A percentile compares a stretch with the other conserved stretches of the same genome.
Conservation (phyloP, 2,329 filamentous ascomycete species). For the Epichloe aotearoae region DNA sequence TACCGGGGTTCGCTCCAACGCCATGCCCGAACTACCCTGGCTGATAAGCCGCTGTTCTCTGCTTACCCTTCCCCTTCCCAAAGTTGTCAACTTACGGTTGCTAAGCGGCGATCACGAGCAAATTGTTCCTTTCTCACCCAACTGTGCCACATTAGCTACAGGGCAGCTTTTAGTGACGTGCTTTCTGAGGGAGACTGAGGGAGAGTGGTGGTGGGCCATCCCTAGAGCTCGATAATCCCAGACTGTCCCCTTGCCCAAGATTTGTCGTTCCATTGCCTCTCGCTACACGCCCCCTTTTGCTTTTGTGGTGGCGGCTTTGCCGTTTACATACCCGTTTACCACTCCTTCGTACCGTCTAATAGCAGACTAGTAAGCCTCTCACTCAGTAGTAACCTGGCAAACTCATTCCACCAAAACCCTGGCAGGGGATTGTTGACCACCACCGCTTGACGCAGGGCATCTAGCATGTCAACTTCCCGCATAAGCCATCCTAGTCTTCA, state of each 20-base stretch:
- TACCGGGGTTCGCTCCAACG: slow-evolving; percentile 1
- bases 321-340: slow-evolving; percentile 2
- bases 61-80: background rate
- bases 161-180: background rate
- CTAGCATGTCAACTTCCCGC: slow-evolving; percentile 12
- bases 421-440: slow-evolving; percentile 1
- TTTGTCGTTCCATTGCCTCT: background rate
- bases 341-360: background rate
- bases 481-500: slow-evolving; percentile 18
- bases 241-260: background rate
- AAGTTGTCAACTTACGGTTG: background rate
- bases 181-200: background rate
- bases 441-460: slow-evolving; percentile 5
- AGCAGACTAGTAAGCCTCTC: background rate
- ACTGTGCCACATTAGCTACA: background rate
- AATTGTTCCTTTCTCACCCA: background rate
- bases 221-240: slow-evolving; percentile 1
- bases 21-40: slow-evolving; percentile 1
- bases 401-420: slow-evolving; percentile 1
- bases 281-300: slow-evolving; percentile 1
- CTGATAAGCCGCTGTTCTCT: background rate
- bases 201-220: background rate
- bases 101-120: background rate
- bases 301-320: slow-evolving; percentile 5
- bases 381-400: background rate